Evolutionary conservation across 2,329 filamentous ascomycete genomes (phyloP).

Genomic region (Ampelomyces quisqualis): DNA sequence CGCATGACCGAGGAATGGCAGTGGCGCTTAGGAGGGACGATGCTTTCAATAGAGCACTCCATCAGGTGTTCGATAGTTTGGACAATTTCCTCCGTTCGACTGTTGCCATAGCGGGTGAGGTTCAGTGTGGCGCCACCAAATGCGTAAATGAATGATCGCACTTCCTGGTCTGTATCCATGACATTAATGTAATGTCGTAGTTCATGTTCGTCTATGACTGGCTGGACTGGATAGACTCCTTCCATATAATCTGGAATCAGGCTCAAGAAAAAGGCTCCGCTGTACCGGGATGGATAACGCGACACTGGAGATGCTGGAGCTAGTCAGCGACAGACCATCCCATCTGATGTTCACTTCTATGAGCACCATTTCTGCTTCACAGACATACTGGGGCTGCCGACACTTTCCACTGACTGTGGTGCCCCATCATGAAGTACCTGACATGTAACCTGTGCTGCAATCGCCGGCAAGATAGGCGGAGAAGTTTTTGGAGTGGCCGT

Average conservation of each 20-base stretch:
- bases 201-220: slow-evolving; percentile 48
- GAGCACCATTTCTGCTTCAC: not conserved
- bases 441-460: slow-evolving; percentile 11
- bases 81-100: slow-evolving; percentile 35
- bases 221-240: slow-evolving; percentile 52
- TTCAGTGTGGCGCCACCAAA: slow-evolving; percentile 51
- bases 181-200: slow-evolving; percentile 36
- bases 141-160: slow-evolving; percentile 48
- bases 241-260: slow-evolving; percentile 49
- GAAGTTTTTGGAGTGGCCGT: slow-evolving; percentile 23
- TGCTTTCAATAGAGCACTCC: slow-evolving; percentile 41
- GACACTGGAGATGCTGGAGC: slow-evolving; percentile 19
- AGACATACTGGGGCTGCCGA: slow-evolving; percentile 23
- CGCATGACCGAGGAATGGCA: slow-evolving; percentile 48
- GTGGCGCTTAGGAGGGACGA: slow-evolving; percentile 43
- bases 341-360: not conserved
- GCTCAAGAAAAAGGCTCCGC: slow-evolving; percentile 44
- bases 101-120: slow-evolving; percentile 41
- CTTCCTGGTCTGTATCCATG: slow-evolving; percentile 45
- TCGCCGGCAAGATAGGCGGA: slow-evolving; percentile 30
- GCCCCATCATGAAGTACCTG: slow-evolving; percentile 13
- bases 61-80: slow-evolving; percentile 38
- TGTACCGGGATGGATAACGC: slow-evolving; percentile 20
- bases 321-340: slow-evolving; percentile 10
- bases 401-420: slow-evolving; percentile 17